phyloP scores from a whole-genome alignment of 192 early-diverging fungal species.

The Linnemannia zychae region DNA sequence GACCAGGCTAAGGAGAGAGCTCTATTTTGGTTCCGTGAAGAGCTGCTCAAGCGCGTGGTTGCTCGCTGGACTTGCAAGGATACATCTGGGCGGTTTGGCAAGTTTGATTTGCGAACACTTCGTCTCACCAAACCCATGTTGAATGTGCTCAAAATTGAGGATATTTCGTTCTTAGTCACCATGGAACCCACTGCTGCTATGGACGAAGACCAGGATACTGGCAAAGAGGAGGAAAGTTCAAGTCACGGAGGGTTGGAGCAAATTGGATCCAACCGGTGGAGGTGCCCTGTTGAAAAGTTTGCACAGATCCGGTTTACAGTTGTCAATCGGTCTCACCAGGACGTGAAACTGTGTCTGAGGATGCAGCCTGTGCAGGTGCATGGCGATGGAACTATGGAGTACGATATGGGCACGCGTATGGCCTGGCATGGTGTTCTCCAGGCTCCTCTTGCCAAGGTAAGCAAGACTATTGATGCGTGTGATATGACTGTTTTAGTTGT shows the following conservation, averaged over 20 bases:
- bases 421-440: constrained; percentile 69
- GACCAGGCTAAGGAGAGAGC: constrained; percentile 69
- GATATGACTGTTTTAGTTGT: not conserved
- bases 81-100: constrained; percentile 65
- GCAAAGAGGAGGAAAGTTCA: not conserved
- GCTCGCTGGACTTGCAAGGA: constrained; percentile 63
- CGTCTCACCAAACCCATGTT: constrained; percentile 68
- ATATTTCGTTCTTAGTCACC: constrained; percentile 69
- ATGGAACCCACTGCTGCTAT: constrained; percentile 39
- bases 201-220: not conserved
- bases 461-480: not conserved
- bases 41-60: constrained; percentile 66
- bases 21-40: constrained; percentile 84
- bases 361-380: constrained; percentile 69
- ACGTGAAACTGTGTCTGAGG: constrained; percentile 64
- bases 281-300: constrained; percentile 61
- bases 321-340: constrained; percentile 66
- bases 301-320: constrained; percentile 61
- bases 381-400: constrained; percentile 67
- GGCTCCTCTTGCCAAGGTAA: constrained; percentile 65
- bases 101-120: constrained; percentile 67
- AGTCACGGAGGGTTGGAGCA: constrained; percentile 38
- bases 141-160: constrained; percentile 70
- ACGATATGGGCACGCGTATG: constrained; percentile 62
- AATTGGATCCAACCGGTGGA: constrained; percentile 59